phyloP scores from a whole-genome alignment of 2,329 filamentous ascomycete genomes.

The Pestalotiopsis sp. region DNA sequence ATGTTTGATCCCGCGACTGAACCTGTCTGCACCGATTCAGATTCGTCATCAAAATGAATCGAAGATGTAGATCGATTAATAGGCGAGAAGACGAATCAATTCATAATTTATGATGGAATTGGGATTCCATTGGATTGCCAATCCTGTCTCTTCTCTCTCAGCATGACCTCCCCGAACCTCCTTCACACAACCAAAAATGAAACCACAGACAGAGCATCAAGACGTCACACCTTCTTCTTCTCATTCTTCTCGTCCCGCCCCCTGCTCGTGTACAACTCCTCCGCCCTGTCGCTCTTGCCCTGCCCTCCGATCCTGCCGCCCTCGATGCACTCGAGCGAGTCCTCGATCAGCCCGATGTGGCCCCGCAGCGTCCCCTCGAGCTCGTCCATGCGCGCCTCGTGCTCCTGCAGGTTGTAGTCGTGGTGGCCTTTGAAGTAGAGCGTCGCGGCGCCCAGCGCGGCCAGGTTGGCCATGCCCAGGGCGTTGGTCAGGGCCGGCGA shows the following conservation, averaged over 20 bases:
- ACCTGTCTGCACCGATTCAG: background rate
- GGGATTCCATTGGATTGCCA: background rate
- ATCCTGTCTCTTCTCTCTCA: too few species aligned
- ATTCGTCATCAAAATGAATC: background rate
- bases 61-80: background rate
- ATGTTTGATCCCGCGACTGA: background rate
- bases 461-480: slow-evolving; percentile 3
- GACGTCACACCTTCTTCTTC: background rate
- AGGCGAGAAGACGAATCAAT: background rate
- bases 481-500: slow-evolving; percentile 4
- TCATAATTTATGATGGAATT: background rate
- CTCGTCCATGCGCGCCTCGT: slow-evolving; percentile 7
- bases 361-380: slow-evolving; percentile 6
- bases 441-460: slow-evolving; percentile 1
- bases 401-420: slow-evolving; percentile 6
- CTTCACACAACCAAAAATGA: background rate
- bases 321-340: slow-evolving; percentile 4
- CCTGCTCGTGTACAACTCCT: background rate
- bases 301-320: background rate
- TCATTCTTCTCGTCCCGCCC: slow-evolving; percentile 1
- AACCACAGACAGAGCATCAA: background rate
- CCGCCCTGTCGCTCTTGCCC: background rate
- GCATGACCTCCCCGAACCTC: background rate
- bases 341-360: slow-evolving; percentile 5
- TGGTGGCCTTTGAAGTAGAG: slow-evolving; percentile 7